Evolutionary conservation across 257 asterid genomes (phyloP), one percentile per base, ranked within the genome.

Genomic region (Solanum pennellii): DNA sequence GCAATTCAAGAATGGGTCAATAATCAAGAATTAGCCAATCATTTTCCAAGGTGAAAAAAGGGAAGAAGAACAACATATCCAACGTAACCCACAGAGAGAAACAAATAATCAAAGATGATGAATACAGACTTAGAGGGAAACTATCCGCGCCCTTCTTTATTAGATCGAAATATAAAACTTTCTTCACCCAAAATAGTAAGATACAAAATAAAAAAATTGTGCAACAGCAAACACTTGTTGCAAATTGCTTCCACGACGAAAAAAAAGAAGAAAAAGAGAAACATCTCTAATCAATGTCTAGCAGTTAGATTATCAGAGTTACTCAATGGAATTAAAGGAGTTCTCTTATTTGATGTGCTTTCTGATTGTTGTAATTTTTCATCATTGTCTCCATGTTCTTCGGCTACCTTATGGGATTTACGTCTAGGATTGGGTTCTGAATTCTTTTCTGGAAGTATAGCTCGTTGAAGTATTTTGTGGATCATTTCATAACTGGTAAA

Each of bases 401-500:
- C 85, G 7, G 90, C 86, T 87, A 88, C 93, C 75, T 88, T 88
- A 56, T 72, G 89, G 37, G 94, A 74, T 56, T 88, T 83, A 31
- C 94, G 91, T 82, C 91, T 93, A 18, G 85, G 88, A 25, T 83
- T 62, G 42, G 90, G 85, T 77, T 88, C 47, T 12, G 95, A 86
- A 69, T 89, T 89, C 89, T 91, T 92, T 20, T 89, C 89, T 10
- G 98, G 94, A 86, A 94, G 91, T 11, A 94, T 89, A 23, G 88
- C 79, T 27, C 84, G 92, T 86, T 86, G 92, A 88, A 97, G 90
- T 82, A 93, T 89, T 83, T 95, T 92, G 68, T 92, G 98, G 66
- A 97, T 96, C 98, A 94, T 95, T 90, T 97, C 99, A 25, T 92
- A 97, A 84, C 98, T 93, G 84, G 98, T 96, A 83, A 97, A 97